Conservation (phyloP, 345 rosid species). For the Arabis hirsuta region DNA sequence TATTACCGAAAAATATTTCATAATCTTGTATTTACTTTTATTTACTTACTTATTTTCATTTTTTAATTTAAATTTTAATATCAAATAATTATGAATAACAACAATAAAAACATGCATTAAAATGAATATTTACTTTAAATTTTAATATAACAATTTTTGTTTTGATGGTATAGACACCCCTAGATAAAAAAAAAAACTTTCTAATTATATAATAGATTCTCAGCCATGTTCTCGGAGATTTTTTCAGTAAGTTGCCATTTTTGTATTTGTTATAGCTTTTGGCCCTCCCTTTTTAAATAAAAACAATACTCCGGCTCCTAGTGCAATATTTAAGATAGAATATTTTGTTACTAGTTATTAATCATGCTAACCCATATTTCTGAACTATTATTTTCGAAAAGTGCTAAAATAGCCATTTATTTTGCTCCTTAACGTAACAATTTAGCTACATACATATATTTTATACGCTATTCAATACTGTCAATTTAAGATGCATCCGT, state of each 20-base stretch:
- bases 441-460: neutral
- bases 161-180: too few species aligned
- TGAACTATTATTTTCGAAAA: neutral
- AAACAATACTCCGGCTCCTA: neutral
- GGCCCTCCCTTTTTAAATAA: neutral
- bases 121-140: too few species aligned
- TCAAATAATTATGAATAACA: too few species aligned
- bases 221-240: conserved; percentile 21
- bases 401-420: neutral
- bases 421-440: neutral
- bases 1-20: too few species aligned
- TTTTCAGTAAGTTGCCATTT: conserved; percentile 10
- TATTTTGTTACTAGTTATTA: neutral
- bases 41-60: too few species aligned
- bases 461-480: neutral
- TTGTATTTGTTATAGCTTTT: neutral
- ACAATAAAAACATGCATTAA: too few species aligned
- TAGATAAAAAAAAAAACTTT: too few species aligned
- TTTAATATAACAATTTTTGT: too few species aligned
- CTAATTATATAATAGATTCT: neutral
- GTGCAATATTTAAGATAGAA: neutral
- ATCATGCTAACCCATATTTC: neutral
- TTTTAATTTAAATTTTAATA: too few species aligned
- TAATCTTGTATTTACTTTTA: too few species aligned
- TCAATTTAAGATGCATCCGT: neutral